These are phyloP conservation scores for Nicotiana undulata DNA, from an alignment of 257 asterid species.

Conservation along the genomic window DNA sequence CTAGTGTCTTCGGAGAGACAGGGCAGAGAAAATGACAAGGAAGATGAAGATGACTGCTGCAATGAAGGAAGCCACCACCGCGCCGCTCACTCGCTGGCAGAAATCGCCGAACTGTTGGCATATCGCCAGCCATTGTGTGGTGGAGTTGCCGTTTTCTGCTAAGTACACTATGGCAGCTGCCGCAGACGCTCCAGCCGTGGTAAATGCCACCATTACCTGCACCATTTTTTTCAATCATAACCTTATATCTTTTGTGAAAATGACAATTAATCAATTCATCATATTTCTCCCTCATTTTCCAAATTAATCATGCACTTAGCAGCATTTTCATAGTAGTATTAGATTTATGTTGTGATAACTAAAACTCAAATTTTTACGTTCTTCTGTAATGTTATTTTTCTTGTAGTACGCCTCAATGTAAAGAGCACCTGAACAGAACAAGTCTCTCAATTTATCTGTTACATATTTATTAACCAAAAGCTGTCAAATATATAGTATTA, in stretches of 20 bases:
- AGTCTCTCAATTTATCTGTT: no score
- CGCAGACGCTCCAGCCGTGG: slow-evolving; percentile 59
- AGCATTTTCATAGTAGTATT: neutral
- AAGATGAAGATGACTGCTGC: slow-evolving; percentile 44
- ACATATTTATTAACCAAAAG: no score
- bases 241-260: no score
- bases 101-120: slow-evolving; percentile 70
- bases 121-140: slow-evolving; percentile 66
- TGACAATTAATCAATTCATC: no score
- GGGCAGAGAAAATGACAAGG: slow-evolving; percentile 58
- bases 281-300: no score
- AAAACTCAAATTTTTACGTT: neutral
- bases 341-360: neutral
- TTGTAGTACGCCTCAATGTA: no score
- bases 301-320: no score
- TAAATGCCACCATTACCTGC: slow-evolving; percentile 54
- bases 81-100: slow-evolving; percentile 75
- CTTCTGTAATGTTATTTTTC: no score
- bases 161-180: slow-evolving; percentile 75
- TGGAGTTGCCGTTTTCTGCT: slow-evolving; percentile 74
- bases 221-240: neutral
- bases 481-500: neutral
- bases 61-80: slow-evolving; percentile 76
- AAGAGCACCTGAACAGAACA: no score
- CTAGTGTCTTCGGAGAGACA: slow-evolving; percentile 50